These are phyloP conservation scores for Solanum medicagineum DNA, from an alignment of 257 asterid genomes.

Conservation along the genomic window DNA sequence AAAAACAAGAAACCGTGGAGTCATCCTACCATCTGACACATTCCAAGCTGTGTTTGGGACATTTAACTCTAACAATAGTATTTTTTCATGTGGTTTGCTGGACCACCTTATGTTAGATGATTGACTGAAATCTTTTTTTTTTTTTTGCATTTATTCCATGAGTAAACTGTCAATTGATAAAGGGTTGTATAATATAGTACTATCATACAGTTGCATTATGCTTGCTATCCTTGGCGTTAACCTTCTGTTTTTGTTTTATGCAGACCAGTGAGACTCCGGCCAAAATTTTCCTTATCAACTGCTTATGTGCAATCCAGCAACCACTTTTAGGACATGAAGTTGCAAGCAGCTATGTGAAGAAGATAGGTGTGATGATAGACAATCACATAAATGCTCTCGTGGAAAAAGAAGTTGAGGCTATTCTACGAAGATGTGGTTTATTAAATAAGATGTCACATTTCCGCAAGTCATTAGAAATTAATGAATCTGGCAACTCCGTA, in stretches of 20 bases:
- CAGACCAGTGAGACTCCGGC: conserved; percentile 89
- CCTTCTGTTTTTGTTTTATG: conserved; percentile 6
- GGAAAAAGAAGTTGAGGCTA: conserved; percentile 63
- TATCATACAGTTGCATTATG: not conserved
- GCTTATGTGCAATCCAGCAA: conserved; percentile 82
- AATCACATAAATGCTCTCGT: conserved; percentile 58
- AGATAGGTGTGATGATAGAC: conserved; percentile 70
- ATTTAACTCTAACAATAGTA: not conserved
- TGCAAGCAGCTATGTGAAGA: conserved; percentile 65
- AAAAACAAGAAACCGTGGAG: not conserved
- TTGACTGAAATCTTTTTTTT: not conserved
- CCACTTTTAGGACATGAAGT: conserved; percentile 65
- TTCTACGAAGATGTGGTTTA: conserved; percentile 63
- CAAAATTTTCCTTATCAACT: conserved; percentile 79
- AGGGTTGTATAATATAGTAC: not conserved
- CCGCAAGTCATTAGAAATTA: conserved; percentile 20
- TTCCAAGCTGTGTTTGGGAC: not conserved
- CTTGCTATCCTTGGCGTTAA: not conserved
- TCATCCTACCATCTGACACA: not conserved
- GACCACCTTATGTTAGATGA: not conserved
- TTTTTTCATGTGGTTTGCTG: not conserved
- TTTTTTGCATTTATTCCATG: not conserved
- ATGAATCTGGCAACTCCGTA: conserved; percentile 7
- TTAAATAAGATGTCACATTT: conserved; percentile 65
- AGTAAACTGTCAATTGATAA: not conserved